Evolutionary conservation across 495 filamentous ascomycete genomes (phyloP).

Genomic region (Podospora conica): DNA sequence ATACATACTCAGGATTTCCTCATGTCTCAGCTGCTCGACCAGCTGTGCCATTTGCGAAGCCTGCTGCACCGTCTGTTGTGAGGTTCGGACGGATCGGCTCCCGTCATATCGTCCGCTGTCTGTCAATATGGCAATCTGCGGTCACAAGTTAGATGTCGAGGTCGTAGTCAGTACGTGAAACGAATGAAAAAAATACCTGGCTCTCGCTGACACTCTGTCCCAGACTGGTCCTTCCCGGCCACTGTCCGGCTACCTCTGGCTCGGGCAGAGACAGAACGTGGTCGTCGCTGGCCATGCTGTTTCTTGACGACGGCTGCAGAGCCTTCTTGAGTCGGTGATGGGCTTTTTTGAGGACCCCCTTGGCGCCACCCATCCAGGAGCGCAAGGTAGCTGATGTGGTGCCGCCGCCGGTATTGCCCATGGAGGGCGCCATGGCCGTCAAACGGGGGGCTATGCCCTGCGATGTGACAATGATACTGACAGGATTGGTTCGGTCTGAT

Average conservation of each 20-base stretch:
- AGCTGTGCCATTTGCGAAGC: not conserved
- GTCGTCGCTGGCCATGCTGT: not conserved
- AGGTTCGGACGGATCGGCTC: not conserved
- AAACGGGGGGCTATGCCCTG: not conserved
- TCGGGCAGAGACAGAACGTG: not conserved
- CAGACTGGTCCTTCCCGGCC: not conserved
- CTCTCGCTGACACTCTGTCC: not conserved
- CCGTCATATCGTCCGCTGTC: constrained; percentile 6
- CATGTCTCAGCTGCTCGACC: not conserved
- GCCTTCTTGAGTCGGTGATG: not conserved
- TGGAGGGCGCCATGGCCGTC: not conserved
- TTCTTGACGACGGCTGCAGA: not conserved
- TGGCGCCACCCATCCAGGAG: not conserved
- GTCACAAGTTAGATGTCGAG: no score
- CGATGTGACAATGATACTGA: not conserved
- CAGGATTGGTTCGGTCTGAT: not conserved
- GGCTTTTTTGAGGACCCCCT: not conserved
- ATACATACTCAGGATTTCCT: not conserved
- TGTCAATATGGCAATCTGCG: not conserved
- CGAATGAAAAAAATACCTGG: not conserved
- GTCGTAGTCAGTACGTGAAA: not conserved
- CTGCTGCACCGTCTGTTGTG: not conserved
- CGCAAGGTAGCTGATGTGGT: not conserved
- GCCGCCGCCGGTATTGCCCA: not conserved
- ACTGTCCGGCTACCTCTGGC: not conserved